A percentile compares a stretch with the other conserved stretches of the same genome.
Conservation (phyloP, 139 green algal species). For the Marvania coccoides region DNA sequence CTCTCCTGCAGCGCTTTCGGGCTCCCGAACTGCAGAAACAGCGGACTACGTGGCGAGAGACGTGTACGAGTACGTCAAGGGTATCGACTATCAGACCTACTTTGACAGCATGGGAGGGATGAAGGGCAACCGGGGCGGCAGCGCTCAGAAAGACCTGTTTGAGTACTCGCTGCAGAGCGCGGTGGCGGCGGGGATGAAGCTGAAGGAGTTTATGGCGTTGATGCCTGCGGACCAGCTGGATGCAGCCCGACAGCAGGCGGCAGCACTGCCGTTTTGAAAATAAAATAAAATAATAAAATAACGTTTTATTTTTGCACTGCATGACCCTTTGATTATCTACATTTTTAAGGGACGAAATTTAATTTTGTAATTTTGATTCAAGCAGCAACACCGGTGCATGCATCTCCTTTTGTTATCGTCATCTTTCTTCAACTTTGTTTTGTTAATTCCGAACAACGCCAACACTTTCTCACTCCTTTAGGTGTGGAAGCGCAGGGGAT, state of each 20-base stretch:
- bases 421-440: no score
- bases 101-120: constrained; percentile 25
- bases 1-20: constrained; percentile 3
- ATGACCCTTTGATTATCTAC: no score
- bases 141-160: constrained; percentile 22
- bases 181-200: constrained; percentile 14
- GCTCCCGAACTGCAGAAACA: not conserved
- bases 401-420: no score
- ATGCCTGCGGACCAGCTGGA: constrained; percentile 36
- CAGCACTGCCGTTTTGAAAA: not conserved
- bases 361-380: not conserved
- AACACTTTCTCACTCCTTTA: no score
- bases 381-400: not conserved
- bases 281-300: constrained; percentile 6
- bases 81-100: constrained; percentile 39
- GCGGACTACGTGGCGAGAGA: constrained; percentile 16
- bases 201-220: constrained; percentile 37
- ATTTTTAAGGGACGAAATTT: not conserved
- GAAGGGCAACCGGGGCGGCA: constrained; percentile 11
- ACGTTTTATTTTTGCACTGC: not conserved
- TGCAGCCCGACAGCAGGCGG: constrained; percentile 25
- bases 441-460: not conserved
- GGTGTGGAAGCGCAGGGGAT: not conserved
- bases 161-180: constrained; percentile 28
- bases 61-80: constrained; percentile 25